These are phyloP conservation scores for Lipomyces orientalis DNA, from an alignment of 805 yeast genomes.

Conservation along the genomic window DNA sequence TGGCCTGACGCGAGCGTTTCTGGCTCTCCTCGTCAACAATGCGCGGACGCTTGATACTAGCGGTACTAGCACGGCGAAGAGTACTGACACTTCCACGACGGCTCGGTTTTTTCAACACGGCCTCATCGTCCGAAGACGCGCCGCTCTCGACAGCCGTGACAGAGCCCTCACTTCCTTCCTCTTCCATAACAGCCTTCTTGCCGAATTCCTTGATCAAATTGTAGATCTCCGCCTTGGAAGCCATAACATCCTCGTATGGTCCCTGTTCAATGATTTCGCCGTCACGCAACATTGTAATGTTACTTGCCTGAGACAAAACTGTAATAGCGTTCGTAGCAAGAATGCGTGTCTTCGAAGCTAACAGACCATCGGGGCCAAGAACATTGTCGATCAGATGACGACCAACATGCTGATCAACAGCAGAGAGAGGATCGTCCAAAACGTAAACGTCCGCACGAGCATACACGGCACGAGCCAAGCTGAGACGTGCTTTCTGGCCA, in stretches of 20 bases:
- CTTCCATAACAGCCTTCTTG: slow-evolving; percentile 32
- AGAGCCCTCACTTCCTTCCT: slow-evolving; percentile 19
- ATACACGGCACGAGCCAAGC: slow-evolving; percentile 94
- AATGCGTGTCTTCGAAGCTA: slow-evolving; percentile 73
- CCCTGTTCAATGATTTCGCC: slow-evolving; percentile 50
- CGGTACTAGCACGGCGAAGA: slow-evolving; percentile 66
- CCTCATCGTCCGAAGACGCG: slow-evolving; percentile 31
- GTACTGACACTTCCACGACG: slow-evolving; percentile 40
- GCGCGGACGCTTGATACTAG: slow-evolving; percentile 54
- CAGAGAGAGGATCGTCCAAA: slow-evolving; percentile 91
- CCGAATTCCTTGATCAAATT: slow-evolving; percentile 39
- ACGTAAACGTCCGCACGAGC: slow-evolving; percentile 90
- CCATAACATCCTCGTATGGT: slow-evolving; percentile 41
- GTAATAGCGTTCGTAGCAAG: slow-evolving; percentile 87
- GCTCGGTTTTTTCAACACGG: slow-evolving; percentile 13
- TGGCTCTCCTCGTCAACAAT: slow-evolving; percentile 38
- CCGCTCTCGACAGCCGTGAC: slow-evolving; percentile 18
- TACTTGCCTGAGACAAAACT: slow-evolving; percentile 76
- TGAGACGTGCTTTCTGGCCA: slow-evolving; percentile 95
- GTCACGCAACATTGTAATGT: slow-evolving; percentile 68
- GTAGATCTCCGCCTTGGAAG: slow-evolving; percentile 32
- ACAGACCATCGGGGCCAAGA: slow-evolving; percentile 77
- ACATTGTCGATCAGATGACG: slow-evolving; percentile 82
- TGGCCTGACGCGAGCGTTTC: slow-evolving; percentile 43
- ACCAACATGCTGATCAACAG: slow-evolving; percentile 98